Percentiles rank a stretch among this genome's conserved stretches.
Conservation (phyloP, 1,284 basidiomycete species). For the Takashimella tepidaria region DNA sequence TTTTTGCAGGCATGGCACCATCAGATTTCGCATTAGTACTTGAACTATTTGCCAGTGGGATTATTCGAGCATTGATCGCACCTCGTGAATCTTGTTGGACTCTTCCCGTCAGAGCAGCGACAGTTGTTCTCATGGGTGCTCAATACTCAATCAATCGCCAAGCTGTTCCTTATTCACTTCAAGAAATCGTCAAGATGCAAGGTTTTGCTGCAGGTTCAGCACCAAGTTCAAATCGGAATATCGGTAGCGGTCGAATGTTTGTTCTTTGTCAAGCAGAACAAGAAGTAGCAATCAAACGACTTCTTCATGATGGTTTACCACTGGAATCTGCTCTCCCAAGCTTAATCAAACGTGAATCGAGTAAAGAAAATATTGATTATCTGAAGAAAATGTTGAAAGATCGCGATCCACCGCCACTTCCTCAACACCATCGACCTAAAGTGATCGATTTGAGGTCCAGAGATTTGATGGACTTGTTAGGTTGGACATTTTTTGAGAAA, state of each 20-base stretch:
- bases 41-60: constrained; percentile 73
- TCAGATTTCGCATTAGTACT: constrained; percentile 72
- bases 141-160: constrained; percentile 70
- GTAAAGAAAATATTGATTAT: neutral
- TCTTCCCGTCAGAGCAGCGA: constrained; percentile 69
- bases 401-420: constrained; percentile 16
- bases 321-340: constrained; percentile 71
- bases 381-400: constrained; percentile 23
- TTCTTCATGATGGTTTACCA: constrained; percentile 79
- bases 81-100: constrained; percentile 82
- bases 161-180: constrained; percentile 69
- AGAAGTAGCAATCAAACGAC: constrained; percentile 69
- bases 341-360: constrained; percentile 15
- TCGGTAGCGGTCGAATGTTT: constrained; percentile 68
- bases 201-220: constrained; percentile 57
- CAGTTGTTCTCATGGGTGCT: constrained; percentile 86
- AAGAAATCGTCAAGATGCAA: constrained; percentile 88
- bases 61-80: constrained; percentile 75
- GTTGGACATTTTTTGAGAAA: constrained; percentile 73
- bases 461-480: constrained; percentile 68
- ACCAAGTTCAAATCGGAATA: neutral
- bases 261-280: constrained; percentile 83
- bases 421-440: constrained; percentile 22
- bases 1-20: constrained; percentile 66
- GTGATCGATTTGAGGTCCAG: constrained; percentile 55